Evolutionary conservation across 2,329 filamentous ascomycete species (phyloP).

Genomic region (Chalaropsis ovoidea): DNA sequence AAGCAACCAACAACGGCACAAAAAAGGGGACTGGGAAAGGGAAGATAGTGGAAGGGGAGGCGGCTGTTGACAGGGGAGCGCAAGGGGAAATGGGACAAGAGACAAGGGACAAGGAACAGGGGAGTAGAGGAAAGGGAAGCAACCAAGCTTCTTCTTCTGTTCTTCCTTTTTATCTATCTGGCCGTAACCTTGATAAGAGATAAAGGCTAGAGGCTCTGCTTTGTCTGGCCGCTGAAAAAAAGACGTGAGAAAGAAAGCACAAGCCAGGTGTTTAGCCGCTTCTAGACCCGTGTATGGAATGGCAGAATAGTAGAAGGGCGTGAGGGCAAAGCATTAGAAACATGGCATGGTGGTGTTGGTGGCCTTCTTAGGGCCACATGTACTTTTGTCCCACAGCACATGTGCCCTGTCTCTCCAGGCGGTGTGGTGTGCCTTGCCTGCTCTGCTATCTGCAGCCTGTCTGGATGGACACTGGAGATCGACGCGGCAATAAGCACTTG

Average conservation of each 20-base stretch:
- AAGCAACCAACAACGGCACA: not conserved
- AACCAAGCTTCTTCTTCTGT: not conserved
- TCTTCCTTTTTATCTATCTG: not conserved
- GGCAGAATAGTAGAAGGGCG: not conserved
- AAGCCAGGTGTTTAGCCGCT: constrained; percentile 19
- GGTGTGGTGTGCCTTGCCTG: too few relatives aligned
- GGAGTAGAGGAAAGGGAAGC: not conserved
- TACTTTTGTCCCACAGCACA: too few relatives aligned
- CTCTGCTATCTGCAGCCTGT: not conserved
- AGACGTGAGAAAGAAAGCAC: not conserved
- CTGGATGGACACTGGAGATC: not conserved
- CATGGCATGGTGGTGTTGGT: not conserved
- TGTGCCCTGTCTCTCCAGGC: not conserved
- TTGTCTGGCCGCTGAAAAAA: not conserved
- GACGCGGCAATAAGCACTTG: not conserved
- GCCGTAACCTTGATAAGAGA: constrained; percentile 25
- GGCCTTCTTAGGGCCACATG: not conserved
- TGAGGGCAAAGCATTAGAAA: not conserved
- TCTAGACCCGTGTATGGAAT: constrained; percentile 10
- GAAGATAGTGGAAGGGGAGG: not conserved
- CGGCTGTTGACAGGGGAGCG: not conserved
- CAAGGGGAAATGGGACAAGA: not conserved
- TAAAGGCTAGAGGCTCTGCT: not conserved
- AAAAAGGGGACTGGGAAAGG: constrained; percentile 11
- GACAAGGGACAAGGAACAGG: constrained; percentile 13